Percentiles rank a stretch among this genome's conserved stretches.
Evolutionary conservation across 148 eudicot genomes (phyloP).

Genomic region (Pouteria glomerata): DNA sequence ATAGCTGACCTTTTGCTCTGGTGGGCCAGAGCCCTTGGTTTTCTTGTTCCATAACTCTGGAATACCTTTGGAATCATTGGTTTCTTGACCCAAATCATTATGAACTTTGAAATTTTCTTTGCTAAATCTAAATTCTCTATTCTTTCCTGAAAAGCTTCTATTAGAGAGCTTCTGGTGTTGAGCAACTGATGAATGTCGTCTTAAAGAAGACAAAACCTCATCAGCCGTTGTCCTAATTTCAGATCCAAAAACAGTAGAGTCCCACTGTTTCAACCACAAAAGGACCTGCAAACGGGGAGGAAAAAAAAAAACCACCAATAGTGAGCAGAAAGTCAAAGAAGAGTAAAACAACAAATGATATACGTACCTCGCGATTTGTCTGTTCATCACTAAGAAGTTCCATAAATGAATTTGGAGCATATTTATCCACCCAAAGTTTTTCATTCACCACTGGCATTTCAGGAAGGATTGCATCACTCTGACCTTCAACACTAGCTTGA

Average conservation of each 20-base stretch:
- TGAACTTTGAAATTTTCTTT: constrained; percentile 23
- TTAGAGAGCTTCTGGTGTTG: constrained; percentile 47
- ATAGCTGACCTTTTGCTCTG: constrained; percentile 82
- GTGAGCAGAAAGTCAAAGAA: constrained; percentile 7
- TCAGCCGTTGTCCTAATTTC: constrained; percentile 73
- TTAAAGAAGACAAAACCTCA: constrained; percentile 76
- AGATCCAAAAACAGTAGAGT: constrained; percentile 82
- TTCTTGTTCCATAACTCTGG: constrained; percentile 48
- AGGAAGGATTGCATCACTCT: constrained; percentile 22
- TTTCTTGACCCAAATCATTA: constrained; percentile 31
- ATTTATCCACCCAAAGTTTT: constrained; percentile 93
- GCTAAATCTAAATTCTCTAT: constrained; percentile 31
- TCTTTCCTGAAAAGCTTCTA: constrained; percentile 41
- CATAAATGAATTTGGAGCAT: constrained; percentile 87
- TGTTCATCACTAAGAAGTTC: constrained; percentile 98
- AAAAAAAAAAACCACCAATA: neutral
- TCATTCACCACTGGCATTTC: constrained; percentile 50
- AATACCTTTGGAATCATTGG: constrained; percentile 28
- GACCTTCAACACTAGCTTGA: constrained; percentile 56
- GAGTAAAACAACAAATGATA: neutral
- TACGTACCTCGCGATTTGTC: constrained; percentile 85
- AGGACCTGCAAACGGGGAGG: constrained; percentile 54
- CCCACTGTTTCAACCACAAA: constrained; percentile 97
- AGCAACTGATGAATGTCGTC: constrained; percentile 67
- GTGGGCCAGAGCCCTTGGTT: constrained; percentile 49